Base-by-base conservation (phyloP, 2,329 filamentous ascomycete genomes). In the Calonectria hongkongensis region DNA sequence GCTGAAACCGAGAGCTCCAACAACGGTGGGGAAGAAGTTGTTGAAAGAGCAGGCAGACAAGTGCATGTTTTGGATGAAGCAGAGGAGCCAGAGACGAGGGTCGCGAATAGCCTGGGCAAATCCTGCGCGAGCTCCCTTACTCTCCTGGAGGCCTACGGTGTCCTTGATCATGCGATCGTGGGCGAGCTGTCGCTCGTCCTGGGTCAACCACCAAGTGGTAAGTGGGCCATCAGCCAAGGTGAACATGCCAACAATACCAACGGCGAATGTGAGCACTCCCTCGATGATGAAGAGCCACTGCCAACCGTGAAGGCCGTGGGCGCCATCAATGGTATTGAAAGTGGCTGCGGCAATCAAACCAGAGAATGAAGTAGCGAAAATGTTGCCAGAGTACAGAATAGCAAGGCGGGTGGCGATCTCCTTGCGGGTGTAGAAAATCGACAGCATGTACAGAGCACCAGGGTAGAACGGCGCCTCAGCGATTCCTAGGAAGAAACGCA, bases 371-470 rank as follows among this genome's bases (percentile, higher is more conserved):
- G 80, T 82, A 4, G 82, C 80, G 33, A 83, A 74, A 54, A 82
- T 79, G 54, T 80, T 81, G 7, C 84, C 84, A 1, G 85, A 82
- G 74, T 88, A 88, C 4, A 88, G 80, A 66, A 87, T 84, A 3
- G 85, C 84, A 7, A 86, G 83, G 39, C 85, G 81, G 8, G 82
- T 78, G 13, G 83, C 80, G 45, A 87, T 77, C 77, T 86, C 85
- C 75, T 88, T 86, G 51, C 87, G 83, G 1, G 88, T 89, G 79
- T 90, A 91, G 82, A 88, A 91, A 65, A 87, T 86, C 0, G 86
- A 87, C 4, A 90, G 82, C 41, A 89, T 84, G 71, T 79, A 81
- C 1, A 83, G 75, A 5, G 77, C 81, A 45, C 83, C 81, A 0
- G 80, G 81, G 41, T 82, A 84, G 63, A 84, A 82, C 0, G 84